Conservation (phyloP, 2,329 filamentous ascomycete genomes). For the Epichloe coenophiala region DNA sequence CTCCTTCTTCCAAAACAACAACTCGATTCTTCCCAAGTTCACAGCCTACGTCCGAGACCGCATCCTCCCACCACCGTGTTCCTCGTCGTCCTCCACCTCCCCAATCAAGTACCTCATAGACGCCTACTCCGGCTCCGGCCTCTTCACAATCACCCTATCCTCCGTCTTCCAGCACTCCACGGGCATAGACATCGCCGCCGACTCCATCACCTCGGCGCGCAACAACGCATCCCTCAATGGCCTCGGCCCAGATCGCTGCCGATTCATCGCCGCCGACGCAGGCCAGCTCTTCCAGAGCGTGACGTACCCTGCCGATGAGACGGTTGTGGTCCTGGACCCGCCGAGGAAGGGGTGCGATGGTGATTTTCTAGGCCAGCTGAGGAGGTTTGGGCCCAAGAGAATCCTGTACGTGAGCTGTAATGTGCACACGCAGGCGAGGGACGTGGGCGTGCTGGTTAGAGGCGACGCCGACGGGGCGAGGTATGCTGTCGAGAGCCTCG, state of each 20-base stretch:
- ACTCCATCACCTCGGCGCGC: conserved; percentile 66
- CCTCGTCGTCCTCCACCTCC: conserved; percentile 22
- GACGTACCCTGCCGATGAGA: conserved; percentile 61
- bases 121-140: conserved; percentile 91
- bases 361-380: conserved; percentile 67
- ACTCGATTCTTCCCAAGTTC: conserved; percentile 82
- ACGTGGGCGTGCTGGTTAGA: conserved; percentile 76
- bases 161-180: conserved; percentile 70
- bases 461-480: conserved; percentile 38
- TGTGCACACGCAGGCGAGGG: conserved; percentile 90
- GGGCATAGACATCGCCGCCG: conserved; percentile 77
- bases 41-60: conserved; percentile 75
- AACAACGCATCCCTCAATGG: conserved; percentile 68
- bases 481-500: conserved; percentile 81
- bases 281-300: conserved; percentile 67
- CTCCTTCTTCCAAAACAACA: conserved; percentile 99
- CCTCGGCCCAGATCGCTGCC: conserved; percentile 52
- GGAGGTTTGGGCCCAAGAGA: conserved; percentile 62
- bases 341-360: conserved; percentile 89
- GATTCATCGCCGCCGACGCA: conserved; percentile 84
- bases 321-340: conserved; percentile 91
- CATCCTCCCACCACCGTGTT: conserved; percentile 49
- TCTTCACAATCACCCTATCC: conserved; percentile 91
- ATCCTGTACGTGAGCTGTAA: conserved; percentile 96
- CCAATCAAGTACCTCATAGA: conserved; percentile 81